phyloP scores from a whole-genome alignment of 768 basidiomycete genomes.

The Hygrophorus russula region DNA sequence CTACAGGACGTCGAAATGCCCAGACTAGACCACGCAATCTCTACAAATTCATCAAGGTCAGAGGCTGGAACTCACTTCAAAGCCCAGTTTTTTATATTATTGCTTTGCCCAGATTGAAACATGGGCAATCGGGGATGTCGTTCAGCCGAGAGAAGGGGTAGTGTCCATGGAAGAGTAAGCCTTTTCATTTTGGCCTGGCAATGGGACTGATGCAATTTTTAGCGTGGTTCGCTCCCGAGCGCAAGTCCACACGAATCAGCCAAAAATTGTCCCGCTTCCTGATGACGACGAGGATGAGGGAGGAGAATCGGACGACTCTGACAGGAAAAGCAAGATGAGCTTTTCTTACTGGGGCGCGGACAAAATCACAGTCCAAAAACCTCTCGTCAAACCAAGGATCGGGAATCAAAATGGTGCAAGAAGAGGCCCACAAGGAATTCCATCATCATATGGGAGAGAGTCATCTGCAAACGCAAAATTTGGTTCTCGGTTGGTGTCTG shows the following conservation, averaged over 20 bases:
- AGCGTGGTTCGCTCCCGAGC: slow-evolving; percentile 66
- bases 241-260: slow-evolving; percentile 45
- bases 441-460: slow-evolving; percentile 61
- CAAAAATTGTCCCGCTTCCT: slow-evolving; percentile 58
- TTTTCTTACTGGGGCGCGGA: slow-evolving; percentile 93
- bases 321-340: slow-evolving; percentile 88
- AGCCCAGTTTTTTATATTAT: slow-evolving; percentile 4
- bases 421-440: slow-evolving; percentile 24
- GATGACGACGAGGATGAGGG: slow-evolving; percentile 51
- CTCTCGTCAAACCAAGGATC: slow-evolving; percentile 27
- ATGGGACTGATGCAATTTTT: slow-evolving; percentile 8
- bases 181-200: slow-evolving; percentile 1
- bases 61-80: slow-evolving; percentile 10
- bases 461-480: slow-evolving; percentile 92
- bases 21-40: slow-evolving; percentile 82
- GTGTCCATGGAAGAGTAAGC: slow-evolving; percentile 88
- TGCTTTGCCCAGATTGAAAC: slow-evolving; percentile 61
- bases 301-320: slow-evolving; percentile 71
- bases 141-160: slow-evolving; percentile 68
- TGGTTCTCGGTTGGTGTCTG: slow-evolving; percentile 68
- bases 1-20: slow-evolving; percentile 62
- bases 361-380: slow-evolving; percentile 80
- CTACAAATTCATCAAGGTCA: slow-evolving; percentile 86
- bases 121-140: slow-evolving; percentile 72
- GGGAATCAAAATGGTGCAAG: slow-evolving; percentile 28